A percentile compares a stretch with the other conserved stretches of the same genome.
Conservation (phyloP, 176 grass and related monocot genomes). For the Coix lacrymajobi region DNA sequence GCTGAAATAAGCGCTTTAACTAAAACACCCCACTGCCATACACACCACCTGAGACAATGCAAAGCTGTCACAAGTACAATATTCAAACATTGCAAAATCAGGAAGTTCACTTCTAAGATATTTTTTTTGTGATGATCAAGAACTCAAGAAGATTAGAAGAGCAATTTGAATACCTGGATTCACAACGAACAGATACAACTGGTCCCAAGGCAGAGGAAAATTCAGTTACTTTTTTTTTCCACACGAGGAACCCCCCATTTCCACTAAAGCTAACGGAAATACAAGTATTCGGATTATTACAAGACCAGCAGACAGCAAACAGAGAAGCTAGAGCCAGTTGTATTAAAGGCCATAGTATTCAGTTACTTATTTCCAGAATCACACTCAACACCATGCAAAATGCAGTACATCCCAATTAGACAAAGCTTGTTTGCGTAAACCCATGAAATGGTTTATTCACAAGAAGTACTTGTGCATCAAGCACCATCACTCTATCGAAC, state of each 20-base stretch:
- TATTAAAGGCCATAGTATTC: too few relatives aligned
- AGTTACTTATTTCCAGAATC: neutral
- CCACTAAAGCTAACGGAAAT: too few relatives aligned
- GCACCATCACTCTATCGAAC: neutral
- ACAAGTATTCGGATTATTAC: too few relatives aligned
- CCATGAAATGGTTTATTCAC: neutral
- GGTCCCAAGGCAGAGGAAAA: neutral
- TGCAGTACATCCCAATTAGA: neutral
- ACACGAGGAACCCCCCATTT: too few relatives aligned
- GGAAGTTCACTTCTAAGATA: neutral
- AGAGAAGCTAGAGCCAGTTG: too few relatives aligned
- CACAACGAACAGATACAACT: neutral
- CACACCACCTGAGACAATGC: neutral
- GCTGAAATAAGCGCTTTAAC: neutral
- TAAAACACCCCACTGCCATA: neutral
- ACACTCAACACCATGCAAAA: neutral
- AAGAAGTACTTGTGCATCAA: neutral
- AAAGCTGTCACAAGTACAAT: neutral
- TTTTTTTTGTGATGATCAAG: neutral
- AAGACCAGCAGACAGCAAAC: too few relatives aligned
- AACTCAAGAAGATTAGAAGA: neutral
- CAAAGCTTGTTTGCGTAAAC: neutral
- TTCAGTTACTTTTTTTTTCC: neutral
- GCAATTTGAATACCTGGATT: neutral
- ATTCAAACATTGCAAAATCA: neutral